Evolutionary conservation across 2,329 filamentous ascomycete genomes (phyloP).

Genomic region (Stagonosporopsis rhizophila): DNA sequence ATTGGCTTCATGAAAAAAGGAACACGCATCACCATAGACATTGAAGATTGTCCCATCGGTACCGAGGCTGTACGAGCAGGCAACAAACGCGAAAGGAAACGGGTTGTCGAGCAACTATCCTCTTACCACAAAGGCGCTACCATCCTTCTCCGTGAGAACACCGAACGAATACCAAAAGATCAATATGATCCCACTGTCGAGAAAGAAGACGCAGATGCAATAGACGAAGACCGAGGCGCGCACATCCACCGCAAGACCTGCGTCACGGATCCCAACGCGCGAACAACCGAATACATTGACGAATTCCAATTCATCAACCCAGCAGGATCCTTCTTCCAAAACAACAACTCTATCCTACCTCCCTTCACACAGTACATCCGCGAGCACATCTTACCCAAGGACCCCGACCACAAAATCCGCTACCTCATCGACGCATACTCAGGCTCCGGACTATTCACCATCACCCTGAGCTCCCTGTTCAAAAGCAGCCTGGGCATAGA

Average conservation of each 20-base stretch:
- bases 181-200: constrained; percentile 31
- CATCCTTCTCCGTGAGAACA: constrained; percentile 86
- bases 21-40: constrained; percentile 81
- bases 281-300: constrained; percentile 86
- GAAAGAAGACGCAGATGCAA: constrained; percentile 48
- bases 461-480: constrained; percentile 87
- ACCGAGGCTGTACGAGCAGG: constrained; percentile 84
- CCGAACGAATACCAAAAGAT: constrained; percentile 67
- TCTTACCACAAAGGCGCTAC: constrained; percentile 85
- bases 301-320: constrained; percentile 87
- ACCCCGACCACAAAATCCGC: constrained; percentile 60
- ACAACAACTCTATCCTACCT: constrained; percentile 97
- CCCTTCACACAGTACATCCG: constrained; percentile 87
- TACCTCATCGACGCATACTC: constrained; percentile 98
- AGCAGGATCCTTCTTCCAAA: constrained; percentile 96
- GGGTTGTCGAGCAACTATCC: constrained; percentile 72
- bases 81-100: constrained; percentile 77
- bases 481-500: constrained; percentile 85
- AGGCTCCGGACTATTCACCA: constrained; percentile 95
- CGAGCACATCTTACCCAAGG: constrained; percentile 70
- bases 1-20: constrained; percentile 93
- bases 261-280: constrained; percentile 84
- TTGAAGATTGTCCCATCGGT: constrained; percentile 96
- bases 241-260: constrained; percentile 84
- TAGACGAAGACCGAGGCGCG: constrained; percentile 63